These are phyloP conservation scores for Aurinia saxatilis DNA, from an alignment of 345 rosid genomes.

Conservation along the genomic window DNA sequence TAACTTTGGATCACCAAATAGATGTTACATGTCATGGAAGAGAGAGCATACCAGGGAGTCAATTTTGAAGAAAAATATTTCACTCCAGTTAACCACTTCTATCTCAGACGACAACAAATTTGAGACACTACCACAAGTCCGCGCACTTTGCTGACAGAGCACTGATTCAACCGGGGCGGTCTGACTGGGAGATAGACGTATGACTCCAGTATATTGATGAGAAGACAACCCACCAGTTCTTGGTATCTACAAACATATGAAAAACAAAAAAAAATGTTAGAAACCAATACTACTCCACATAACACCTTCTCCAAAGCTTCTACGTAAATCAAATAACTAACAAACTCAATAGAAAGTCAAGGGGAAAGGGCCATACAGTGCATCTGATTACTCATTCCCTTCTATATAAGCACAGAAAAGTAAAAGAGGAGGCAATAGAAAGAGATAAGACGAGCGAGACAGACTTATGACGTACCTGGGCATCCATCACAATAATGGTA, in stretches of 20 bases:
- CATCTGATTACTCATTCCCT: background rate
- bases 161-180: constrained; percentile 38
- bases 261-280: constrained; percentile 7
- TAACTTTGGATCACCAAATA: constrained; percentile 1
- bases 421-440: background rate
- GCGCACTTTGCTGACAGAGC: constrained; percentile 72
- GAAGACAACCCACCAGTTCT: constrained; percentile 52
- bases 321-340: background rate
- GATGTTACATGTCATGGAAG: constrained; percentile 5
- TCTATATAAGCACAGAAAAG: background rate
- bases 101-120: constrained; percentile 40
- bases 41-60: constrained; percentile 51
- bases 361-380: background rate
- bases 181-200: constrained; percentile 49
- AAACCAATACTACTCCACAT: constrained; percentile 13
- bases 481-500: constrained; percentile 66
- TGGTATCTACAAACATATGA: constrained; percentile 51
- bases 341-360: background rate
- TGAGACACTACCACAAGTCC: constrained; percentile 70
- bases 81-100: constrained; percentile 69
- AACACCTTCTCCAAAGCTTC: constrained; percentile 9
- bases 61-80: constrained; percentile 83
- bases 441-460: no score
- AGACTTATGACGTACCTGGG: constrained; percentile 63
- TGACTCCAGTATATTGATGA: constrained; percentile 53